phyloP scores from a whole-genome alignment of 805 yeast species.

The Teunomyces panamensis region DNA sequence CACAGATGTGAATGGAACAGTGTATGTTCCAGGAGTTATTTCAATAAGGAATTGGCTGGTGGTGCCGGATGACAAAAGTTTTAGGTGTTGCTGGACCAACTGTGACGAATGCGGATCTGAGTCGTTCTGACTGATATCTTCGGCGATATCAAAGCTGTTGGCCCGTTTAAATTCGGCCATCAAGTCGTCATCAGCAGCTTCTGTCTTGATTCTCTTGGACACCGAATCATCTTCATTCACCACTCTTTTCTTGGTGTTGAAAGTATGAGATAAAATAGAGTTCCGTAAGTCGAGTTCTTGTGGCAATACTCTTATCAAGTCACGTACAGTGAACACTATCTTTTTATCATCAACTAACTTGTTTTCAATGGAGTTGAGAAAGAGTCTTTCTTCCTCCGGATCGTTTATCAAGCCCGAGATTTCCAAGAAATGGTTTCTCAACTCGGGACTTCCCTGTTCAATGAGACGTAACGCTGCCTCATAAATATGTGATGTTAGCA shows the following conservation, averaged over 20 bases:
- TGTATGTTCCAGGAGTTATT: slow-evolving; percentile 52
- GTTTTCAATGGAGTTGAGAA: slow-evolving; percentile 28
- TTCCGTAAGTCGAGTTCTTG: slow-evolving; percentile 42
- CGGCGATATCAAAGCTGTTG: not conserved
- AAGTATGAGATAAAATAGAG: slow-evolving; percentile 41
- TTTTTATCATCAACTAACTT: slow-evolving; percentile 30
- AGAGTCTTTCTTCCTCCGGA: slow-evolving; percentile 36
- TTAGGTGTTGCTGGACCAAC: slow-evolving; percentile 62
- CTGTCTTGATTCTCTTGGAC: slow-evolving; percentile 42
- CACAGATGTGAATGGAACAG: slow-evolving; percentile 60
- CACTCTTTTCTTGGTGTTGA: slow-evolving; percentile 18
- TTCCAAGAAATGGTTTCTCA: slow-evolving; percentile 37
- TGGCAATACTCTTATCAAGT: slow-evolving; percentile 35
- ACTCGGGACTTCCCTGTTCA: slow-evolving; percentile 54
- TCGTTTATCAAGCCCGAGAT: slow-evolving; percentile 52
- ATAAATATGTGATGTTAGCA: slow-evolving; percentile 63
- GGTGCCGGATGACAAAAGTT: slow-evolving; percentile 53
- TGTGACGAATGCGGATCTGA: slow-evolving; percentile 26
- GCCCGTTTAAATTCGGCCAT: slow-evolving; percentile 1
- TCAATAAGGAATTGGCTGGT: slow-evolving; percentile 59
- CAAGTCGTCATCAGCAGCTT: slow-evolving; percentile 10
- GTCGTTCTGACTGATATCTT: slow-evolving; percentile 17
- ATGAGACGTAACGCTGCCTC: slow-evolving; percentile 51
- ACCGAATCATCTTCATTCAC: slow-evolving; percentile 10
- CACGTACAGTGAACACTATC: slow-evolving; percentile 37